Evolutionary conservation across 306 rosid species (phyloP).

Genomic region (Datisca glomerata): DNA sequence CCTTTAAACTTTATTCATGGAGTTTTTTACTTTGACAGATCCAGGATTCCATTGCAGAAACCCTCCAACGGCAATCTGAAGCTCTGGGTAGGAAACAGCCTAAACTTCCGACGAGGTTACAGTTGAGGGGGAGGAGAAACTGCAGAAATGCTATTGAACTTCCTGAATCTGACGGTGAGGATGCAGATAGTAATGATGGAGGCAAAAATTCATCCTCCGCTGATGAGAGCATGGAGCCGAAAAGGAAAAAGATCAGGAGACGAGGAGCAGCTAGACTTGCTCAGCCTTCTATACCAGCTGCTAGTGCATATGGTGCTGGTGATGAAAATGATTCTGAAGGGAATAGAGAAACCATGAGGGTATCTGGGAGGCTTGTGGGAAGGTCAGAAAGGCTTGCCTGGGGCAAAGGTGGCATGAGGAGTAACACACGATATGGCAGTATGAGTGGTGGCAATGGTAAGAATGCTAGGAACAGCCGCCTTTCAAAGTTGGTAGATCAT

Average conservation of each 20-base stretch:
- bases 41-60: slow-evolving; percentile 61
- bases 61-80: slow-evolving; percentile 43
- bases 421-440: slow-evolving; percentile 49
- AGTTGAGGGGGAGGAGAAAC: slow-evolving; percentile 38
- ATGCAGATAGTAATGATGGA: slow-evolving; percentile 38
- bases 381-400: slow-evolving; percentile 59
- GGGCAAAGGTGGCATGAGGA: slow-evolving; percentile 62
- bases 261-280: slow-evolving; percentile 40
- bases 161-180: slow-evolving; percentile 40
- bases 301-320: slow-evolving; percentile 36
- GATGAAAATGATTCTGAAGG: slow-evolving; percentile 44
- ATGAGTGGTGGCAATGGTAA: slow-evolving; percentile 33
- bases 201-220: slow-evolving; percentile 46
- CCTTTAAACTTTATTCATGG: slow-evolving; percentile 4
- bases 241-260: slow-evolving; percentile 34
- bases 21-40: slow-evolving; percentile 31
- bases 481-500: slow-evolving; percentile 42
- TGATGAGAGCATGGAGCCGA: slow-evolving; percentile 44
- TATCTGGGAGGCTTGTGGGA: slow-evolving; percentile 35
- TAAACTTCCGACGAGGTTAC: slow-evolving; percentile 37
- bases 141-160: slow-evolving; percentile 27
- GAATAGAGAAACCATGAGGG: slow-evolving; percentile 30
- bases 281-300: slow-evolving; percentile 29
- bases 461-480: slow-evolving; percentile 37
- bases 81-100: slow-evolving; percentile 45